Evolutionary conservation across 108 stramenopile species (phyloP), one percentile per base, ranked within the genome.

Genomic region (Nitzschia palea): DNA sequence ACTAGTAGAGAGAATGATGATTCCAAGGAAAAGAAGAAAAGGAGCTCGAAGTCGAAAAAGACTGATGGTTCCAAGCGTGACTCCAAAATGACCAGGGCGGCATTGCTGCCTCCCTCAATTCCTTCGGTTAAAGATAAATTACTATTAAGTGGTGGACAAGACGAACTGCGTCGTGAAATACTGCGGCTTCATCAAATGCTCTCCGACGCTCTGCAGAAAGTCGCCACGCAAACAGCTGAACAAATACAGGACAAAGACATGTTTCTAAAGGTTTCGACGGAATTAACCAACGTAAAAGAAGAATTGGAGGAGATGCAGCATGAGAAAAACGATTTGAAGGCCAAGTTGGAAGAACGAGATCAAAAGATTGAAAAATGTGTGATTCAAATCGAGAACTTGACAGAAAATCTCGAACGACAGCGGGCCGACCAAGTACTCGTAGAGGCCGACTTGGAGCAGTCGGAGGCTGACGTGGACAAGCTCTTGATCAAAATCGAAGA

Each of bases 391-490:
- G 61, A 33, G 2, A 48, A 62, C 12, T 37, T 76, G 33, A 52
- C 60, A 17, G 44, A 44, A 35, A 55, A 45, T 12, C 47, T 76
- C 36, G 67, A 76, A 27, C 18, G 53, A 2, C 74, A 76, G 50
- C 42, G 61, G 1, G 67, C 25, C 12, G 50, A 53, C 27, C 59
- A 64, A 51, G 67, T 53, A 15, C 57, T 44, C 1, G 18, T 68
- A 44, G 61, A 62, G 47, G 34, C 32, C 8, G 61, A 68, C 6
- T 1, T 76, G 29, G 51, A 56, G 3, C 43, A 40, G 14, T 68
- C 74, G 40, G 74, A 76, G 22, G 74, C 60, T 45, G 74, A 76
- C 54, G 53, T 76, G 22, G 62, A 64, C 25, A 62, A 68, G 22
- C 56, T 71, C 14, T 44, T 71, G 37, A 63, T 73, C 4, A 71